phyloP scores from a whole-genome alignment of 139 green algal genomes.

The Coccomyxa sp. region DNA sequence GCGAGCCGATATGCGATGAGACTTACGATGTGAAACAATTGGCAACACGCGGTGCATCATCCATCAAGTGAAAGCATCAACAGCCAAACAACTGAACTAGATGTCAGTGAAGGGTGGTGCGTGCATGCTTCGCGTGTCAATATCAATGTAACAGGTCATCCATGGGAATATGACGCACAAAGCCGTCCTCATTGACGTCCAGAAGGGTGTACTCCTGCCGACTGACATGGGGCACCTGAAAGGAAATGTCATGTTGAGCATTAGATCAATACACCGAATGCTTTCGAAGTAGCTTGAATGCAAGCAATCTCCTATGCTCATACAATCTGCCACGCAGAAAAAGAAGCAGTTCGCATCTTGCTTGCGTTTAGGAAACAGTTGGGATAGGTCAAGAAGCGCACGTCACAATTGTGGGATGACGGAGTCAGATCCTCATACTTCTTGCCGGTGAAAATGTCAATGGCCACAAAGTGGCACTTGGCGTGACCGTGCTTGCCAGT shows the following conservation, averaged over 20 bases:
- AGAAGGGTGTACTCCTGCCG: conserved; percentile 93
- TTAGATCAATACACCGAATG: background rate
- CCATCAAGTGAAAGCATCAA: no score
- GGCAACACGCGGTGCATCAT: background rate
- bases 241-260: background rate
- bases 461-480: conserved; percentile 97
- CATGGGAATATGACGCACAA: conserved; percentile 52
- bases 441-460: conserved; percentile 99
- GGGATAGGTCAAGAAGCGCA: conserved; percentile 14
- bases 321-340: no score
- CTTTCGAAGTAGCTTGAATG: background rate
- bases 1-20: background rate
- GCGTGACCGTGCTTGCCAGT: conserved; percentile 99
- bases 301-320: no score
- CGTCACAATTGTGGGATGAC: conserved; percentile 97
- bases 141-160: no score
- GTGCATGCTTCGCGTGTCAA: no score
- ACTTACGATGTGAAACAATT: background rate
- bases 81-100: no score
- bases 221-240: conserved; percentile 84
- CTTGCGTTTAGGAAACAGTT: no score
- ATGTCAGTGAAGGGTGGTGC: no score
- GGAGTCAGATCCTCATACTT: conserved; percentile 97
- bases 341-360: no score
- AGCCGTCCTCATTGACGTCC: conserved; percentile 96